A percentile compares a stretch with the other conserved stretches of the same genome.
phyloP scores from a whole-genome alignment of 2,329 filamentous ascomycete species.

The Fusarium buxicola region DNA sequence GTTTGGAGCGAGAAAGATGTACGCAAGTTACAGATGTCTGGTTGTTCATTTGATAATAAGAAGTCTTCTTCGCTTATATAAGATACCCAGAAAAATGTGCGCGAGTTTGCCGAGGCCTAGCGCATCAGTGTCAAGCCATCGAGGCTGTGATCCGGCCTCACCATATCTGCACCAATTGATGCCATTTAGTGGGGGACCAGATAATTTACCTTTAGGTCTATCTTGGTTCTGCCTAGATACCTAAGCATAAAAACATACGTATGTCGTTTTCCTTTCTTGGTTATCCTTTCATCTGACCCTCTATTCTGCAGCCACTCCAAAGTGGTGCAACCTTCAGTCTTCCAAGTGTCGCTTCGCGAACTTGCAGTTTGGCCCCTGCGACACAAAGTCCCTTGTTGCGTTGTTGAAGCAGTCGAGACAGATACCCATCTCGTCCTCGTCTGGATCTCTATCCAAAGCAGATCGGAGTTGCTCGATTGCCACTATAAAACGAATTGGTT shows the following conservation, averaged over 20 bases:
- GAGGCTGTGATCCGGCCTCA: slow-evolving; percentile 20
- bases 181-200: too few relatives aligned
- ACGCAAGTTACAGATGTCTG: too few relatives aligned
- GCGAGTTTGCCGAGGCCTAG: slow-evolving; percentile 26
- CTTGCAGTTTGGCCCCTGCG: neutral
- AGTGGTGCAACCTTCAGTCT: too few relatives aligned
- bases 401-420: neutral
- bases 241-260: too few relatives aligned
- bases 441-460: neutral
- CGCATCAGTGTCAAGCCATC: slow-evolving; percentile 17
- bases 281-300: too few relatives aligned
- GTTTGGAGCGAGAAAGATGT: too few relatives aligned
- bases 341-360: neutral
- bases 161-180: too few relatives aligned
- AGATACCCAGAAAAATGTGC: slow-evolving; percentile 11
- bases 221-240: too few relatives aligned
- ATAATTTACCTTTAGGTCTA: too few relatives aligned
- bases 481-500: neutral
- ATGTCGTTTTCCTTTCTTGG: too few relatives aligned
- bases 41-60: too few relatives aligned
- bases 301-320: too few relatives aligned
- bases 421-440: neutral
- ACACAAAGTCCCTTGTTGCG: neutral
- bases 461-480: neutral
- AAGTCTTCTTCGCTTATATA: neutral